Percentiles rank a stretch among this genome's conserved stretches.
Evolutionary conservation across 1,284 basidiomycete genomes (phyloP).

Genomic region (Ustilago curta): DNA sequence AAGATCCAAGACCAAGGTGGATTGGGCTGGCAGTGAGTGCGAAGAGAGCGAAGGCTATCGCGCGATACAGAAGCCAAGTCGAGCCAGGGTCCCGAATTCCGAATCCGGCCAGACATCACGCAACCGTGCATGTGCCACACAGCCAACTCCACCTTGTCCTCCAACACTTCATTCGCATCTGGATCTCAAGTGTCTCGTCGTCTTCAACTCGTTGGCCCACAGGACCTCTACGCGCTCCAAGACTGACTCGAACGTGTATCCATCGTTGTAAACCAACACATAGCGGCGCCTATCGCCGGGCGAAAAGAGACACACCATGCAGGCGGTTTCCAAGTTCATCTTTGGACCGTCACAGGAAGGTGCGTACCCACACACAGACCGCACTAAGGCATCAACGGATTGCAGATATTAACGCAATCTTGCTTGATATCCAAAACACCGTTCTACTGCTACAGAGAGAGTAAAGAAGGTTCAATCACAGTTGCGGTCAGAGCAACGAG

Average conservation of each 20-base stretch:
- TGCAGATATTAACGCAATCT: no score
- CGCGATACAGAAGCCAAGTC: constrained; percentile 9
- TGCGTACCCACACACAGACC: constrained; percentile 10
- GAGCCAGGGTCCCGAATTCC: constrained; percentile 20
- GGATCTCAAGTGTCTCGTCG: background rate
- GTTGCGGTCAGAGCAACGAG: constrained; percentile 63
- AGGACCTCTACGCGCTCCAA: background rate
- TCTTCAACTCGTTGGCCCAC: background rate
- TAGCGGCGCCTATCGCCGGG: background rate
- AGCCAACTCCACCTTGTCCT: constrained; percentile 31
- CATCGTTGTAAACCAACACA: background rate
- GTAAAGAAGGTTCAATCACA: constrained; percentile 63
- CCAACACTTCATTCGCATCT: constrained; percentile 12
- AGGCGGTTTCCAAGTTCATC: constrained; percentile 86
- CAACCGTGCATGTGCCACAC: constrained; percentile 24
- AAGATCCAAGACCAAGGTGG: no score
- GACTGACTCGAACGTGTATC: background rate
- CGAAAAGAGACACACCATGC: constrained; percentile 73
- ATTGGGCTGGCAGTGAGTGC: no score
- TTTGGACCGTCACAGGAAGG: constrained; percentile 96
- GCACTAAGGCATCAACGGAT: background rate
- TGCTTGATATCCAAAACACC: no score
- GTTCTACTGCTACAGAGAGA: constrained; percentile 29
- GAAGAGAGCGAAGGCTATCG: constrained; percentile 6
- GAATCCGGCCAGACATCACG: constrained; percentile 23